Evolutionary conservation across 176 grass and related monocot genomes (phyloP), one percentile per base, ranked within the genome.

Genomic region (Urochloa ruziziensis): DNA sequence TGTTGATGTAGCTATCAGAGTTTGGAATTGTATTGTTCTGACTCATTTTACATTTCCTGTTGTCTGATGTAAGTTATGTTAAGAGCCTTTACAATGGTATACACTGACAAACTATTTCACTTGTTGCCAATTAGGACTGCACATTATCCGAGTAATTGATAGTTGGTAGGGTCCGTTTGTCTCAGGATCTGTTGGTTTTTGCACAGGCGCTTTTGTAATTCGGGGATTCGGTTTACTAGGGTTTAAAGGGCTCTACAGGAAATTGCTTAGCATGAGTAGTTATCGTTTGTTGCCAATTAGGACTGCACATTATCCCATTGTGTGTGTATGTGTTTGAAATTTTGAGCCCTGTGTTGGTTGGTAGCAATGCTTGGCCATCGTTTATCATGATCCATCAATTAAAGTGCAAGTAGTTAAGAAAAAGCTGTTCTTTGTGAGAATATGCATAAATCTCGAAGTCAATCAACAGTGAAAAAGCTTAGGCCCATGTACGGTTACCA

Each of bases 101-200:
- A n/a, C 39, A 15, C 27, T 83, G 24, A 44, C 67, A 53, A 57
- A 30, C 65, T 19, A 49, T 29, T 4, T 0, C 29, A 3, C 75
- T 62, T 39, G 2, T 48, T 79, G 28, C 52, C 63, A 62, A 34
- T 48, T 53, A 98, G 96, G 89, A 86, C 77, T 82, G 29, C 77
- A 39, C 85, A 85, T 39, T 67, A 90, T 81, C n/a, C n/a, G n/a
- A n/a, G n/a, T n/a, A n/a, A n/a, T n/a, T n/a, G n/a, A n/a, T n/a
- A n/a, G n/a, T n/a, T n/a, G n/a, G n/a, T n/a, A n/a, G n/a, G n/a
- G n/a, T n/a, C n/a, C n/a, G n/a, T n/a, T n/a, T n/a, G n/a, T n/a
- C n/a, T n/a, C n/a, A n/a, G n/a, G n/a, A n/a, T n/a, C n/a, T n/a
- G n/a, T n/a, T n/a, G n/a, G n/a, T n/a, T n/a, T n/a, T n/a, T n/a